Conservation (phyloP, 225 moss, liverwort and hornwort species). For the Thuidium tamariscinum region DNA sequence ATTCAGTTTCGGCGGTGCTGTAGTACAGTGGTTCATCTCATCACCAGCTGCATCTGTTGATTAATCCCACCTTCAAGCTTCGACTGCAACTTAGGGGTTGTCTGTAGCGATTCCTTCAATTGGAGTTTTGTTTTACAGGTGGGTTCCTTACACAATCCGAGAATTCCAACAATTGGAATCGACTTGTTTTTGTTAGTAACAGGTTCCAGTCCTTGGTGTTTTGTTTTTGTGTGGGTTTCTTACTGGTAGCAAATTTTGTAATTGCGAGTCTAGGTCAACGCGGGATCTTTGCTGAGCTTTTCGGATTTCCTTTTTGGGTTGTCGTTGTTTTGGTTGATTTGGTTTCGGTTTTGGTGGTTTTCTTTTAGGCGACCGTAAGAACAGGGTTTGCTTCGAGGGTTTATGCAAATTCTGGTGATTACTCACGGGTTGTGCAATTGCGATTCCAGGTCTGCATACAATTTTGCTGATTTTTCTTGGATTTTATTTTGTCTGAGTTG, state of each 20-base stretch:
- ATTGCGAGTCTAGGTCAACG: neutral
- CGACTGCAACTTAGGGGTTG: neutral
- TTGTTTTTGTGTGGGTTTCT: neutral
- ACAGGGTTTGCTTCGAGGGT: neutral
- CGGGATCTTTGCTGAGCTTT: neutral
- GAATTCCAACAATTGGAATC: neutral
- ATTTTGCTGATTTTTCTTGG: neutral
- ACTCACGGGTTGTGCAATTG: neutral
- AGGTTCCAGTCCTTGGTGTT: neutral
- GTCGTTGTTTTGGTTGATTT: neutral
- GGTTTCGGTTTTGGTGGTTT: neutral
- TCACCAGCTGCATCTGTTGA: neutral
- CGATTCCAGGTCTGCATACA: neutral
- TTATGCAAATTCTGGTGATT: neutral
- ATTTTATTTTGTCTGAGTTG: neutral
- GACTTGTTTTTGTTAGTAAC: neutral
- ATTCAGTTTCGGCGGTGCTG: neutral
- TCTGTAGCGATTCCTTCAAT: neutral
- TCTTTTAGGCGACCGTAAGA: neutral
- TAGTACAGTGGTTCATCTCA: neutral
- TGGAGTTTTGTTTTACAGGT: neutral
- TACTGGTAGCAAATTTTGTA: neutral
- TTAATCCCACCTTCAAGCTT: neutral
- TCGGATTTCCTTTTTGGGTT: neutral
- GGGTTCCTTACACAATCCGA: neutral